These are phyloP conservation scores for Immersiporthe knoxdaviesiana DNA, from an alignment of 2,329 filamentous ascomycete genomes.

Conservation along the genomic window DNA sequence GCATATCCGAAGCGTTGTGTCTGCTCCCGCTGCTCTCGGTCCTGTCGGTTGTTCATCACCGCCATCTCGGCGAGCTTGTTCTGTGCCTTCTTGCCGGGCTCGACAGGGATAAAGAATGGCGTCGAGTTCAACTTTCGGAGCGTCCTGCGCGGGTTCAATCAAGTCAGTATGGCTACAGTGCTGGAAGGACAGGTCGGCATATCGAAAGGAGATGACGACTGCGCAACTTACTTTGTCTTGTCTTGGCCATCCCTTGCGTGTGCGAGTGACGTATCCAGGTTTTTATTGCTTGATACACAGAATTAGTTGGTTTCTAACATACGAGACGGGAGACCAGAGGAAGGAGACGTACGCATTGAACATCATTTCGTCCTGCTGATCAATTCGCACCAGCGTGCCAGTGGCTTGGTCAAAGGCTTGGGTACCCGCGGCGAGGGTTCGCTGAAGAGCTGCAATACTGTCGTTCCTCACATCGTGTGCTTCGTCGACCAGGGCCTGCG, in stretches of 20 bases:
- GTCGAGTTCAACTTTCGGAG: slow-evolving; percentile 83
- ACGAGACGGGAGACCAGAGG: not conserved
- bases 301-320: too few species aligned
- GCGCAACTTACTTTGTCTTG: slow-evolving; percentile 49
- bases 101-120: slow-evolving; percentile 86
- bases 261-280: too few species aligned
- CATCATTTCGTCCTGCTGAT: slow-evolving; percentile 77
- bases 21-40: slow-evolving; percentile 67
- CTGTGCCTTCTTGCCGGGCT: slow-evolving; percentile 67
- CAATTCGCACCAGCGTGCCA: slow-evolving; percentile 56
- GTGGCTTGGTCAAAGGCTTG: too few species aligned
- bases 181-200: too few species aligned
- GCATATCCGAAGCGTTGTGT: slow-evolving; percentile 59
- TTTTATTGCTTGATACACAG: too few species aligned
- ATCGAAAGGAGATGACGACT: too few species aligned
- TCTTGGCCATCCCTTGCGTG: slow-evolving; percentile 37
- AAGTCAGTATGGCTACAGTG: not conserved
- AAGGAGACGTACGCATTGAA: slow-evolving; percentile 62
- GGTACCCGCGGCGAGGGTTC: too few species aligned
- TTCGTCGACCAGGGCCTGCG: slow-evolving; percentile 73
- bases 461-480: slow-evolving; percentile 69
- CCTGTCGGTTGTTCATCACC: slow-evolving; percentile 68
- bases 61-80: slow-evolving; percentile 69
- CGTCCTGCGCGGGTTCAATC: slow-evolving; percentile 56
- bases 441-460: too few species aligned